These are phyloP conservation scores for Colletotrichum spaethianum DNA, from an alignment of 2,329 filamentous ascomycete species.

Conservation along the genomic window DNA sequence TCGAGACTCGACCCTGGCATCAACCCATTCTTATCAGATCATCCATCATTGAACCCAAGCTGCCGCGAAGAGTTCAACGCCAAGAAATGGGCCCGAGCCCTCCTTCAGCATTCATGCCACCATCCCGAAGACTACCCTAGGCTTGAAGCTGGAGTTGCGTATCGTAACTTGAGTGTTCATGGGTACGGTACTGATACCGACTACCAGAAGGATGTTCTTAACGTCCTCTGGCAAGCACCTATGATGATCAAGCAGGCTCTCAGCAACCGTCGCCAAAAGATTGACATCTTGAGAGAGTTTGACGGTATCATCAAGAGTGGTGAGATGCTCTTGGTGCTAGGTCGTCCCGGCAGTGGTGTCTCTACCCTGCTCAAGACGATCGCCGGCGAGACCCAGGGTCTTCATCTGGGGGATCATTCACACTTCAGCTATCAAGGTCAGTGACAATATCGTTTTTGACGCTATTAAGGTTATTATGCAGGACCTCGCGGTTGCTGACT, in stretches of 20 bases:
- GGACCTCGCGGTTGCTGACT: no score
- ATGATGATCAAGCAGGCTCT: constrained; percentile 44
- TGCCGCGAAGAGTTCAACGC: constrained; percentile 60
- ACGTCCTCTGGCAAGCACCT: constrained; percentile 46
- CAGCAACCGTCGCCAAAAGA: constrained; percentile 49
- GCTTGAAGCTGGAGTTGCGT: constrained; percentile 56
- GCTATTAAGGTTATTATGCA: no score
- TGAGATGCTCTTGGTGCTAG: constrained; percentile 58
- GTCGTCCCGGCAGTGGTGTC: constrained; percentile 68
- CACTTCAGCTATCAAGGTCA: constrained; percentile 68
- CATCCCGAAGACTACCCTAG: constrained; percentile 54
- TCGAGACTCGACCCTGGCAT: constrained; percentile 30
- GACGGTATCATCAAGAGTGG: constrained; percentile 66
- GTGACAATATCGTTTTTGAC: no score
- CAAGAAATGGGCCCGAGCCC: constrained; percentile 60
- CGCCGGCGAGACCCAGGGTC: constrained; percentile 65
- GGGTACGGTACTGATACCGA: constrained; percentile 53
- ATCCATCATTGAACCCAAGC: constrained; percentile 58
- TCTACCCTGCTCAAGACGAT: constrained; percentile 72
- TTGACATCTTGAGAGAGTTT: constrained; percentile 66
- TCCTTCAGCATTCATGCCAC: constrained; percentile 56
- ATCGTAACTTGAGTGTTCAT: constrained; percentile 54
- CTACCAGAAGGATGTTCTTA: constrained; percentile 53
- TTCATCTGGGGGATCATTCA: constrained; percentile 60
- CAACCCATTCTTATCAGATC: constrained; percentile 47